Conservation (phyloP, 192 early-diverging fungal genomes). For the Jimgerdemannia flammicorona region DNA sequence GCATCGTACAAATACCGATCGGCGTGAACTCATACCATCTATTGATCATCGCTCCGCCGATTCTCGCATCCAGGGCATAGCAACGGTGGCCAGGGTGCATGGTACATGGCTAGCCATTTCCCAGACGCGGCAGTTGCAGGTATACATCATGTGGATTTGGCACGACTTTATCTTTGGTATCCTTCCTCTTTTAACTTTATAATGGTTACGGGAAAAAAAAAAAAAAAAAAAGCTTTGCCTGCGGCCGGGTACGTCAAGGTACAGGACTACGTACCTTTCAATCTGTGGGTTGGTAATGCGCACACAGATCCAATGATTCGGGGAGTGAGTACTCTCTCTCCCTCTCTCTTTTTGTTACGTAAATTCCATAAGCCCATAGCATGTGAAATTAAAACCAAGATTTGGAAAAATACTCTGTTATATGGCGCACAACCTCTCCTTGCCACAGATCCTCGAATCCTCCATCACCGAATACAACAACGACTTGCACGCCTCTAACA, state of each 20-base stretch:
- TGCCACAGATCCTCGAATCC: conserved; percentile 57
- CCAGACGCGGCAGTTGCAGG: conserved; percentile 69
- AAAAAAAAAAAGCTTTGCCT: conserved; percentile 49
- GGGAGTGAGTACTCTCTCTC: conserved; percentile 49
- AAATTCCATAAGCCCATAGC: too few species aligned
- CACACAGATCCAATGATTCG: conserved; percentile 61
- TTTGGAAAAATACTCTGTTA: too few species aligned
- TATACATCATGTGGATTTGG: conserved; percentile 4
- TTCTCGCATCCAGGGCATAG: conserved; percentile 50
- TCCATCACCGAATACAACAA: conserved; percentile 74
- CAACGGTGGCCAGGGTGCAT: conserved; percentile 79
- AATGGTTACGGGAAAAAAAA: too few species aligned
- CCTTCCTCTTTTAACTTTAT: not conserved
- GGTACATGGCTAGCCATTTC: conserved; percentile 66
- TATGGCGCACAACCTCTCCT: too few species aligned
- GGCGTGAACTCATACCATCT: too few species aligned
- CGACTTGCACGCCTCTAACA: conserved; percentile 65
- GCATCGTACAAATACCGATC: not conserved
- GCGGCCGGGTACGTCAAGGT: conserved; percentile 74
- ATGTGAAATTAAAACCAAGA: too few species aligned
- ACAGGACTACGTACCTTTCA: conserved; percentile 69
- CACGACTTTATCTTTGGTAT: not conserved
- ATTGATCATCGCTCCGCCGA: not conserved
- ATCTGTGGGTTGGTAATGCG: conserved; percentile 54
- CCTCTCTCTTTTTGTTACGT: not conserved